Conservation (phyloP, 306 rosid genomes). For the Prunus dulcis region DNA sequence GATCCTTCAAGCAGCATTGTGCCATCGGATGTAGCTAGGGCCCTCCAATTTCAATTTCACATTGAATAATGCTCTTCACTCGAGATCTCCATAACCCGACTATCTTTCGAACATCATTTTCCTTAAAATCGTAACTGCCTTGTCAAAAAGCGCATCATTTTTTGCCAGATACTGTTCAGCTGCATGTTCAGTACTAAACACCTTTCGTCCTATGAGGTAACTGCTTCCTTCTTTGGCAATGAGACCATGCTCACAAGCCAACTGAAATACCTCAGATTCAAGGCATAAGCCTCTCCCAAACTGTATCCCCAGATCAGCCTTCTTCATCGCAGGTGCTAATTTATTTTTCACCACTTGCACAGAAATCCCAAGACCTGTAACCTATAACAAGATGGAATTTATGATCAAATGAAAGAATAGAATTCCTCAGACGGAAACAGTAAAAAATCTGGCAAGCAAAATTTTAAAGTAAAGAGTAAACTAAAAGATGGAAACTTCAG, state of each 20-base stretch:
- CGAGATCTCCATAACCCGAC: background rate
- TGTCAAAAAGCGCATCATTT: constrained; percentile 38
- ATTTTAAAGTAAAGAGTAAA: background rate
- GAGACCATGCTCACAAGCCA: constrained; percentile 72
- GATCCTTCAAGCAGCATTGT: background rate
- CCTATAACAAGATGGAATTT: constrained; percentile 26
- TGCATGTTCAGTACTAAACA: constrained; percentile 40
- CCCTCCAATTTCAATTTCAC: background rate
- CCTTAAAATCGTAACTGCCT: constrained; percentile 49
- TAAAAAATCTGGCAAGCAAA: background rate
- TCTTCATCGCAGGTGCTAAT: constrained; percentile 65
- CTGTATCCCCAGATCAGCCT: constrained; percentile 56
- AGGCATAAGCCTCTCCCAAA: constrained; percentile 73
- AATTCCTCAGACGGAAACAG: background rate
- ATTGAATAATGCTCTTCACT: constrained; percentile 8
- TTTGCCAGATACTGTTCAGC: constrained; percentile 50
- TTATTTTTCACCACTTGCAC: constrained; percentile 77
- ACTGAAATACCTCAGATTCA: constrained; percentile 66
- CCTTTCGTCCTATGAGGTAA: constrained; percentile 49
- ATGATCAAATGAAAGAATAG: background rate
- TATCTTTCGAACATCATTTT: constrained; percentile 38
- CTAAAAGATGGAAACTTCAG: background rate
- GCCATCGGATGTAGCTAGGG: background rate
- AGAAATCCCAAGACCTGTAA: constrained; percentile 50
- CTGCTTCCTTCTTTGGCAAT: constrained; percentile 47